Evolutionary conservation across 2,329 filamentous ascomycete species (phyloP).

Genomic region (Penicillium sp.): DNA sequence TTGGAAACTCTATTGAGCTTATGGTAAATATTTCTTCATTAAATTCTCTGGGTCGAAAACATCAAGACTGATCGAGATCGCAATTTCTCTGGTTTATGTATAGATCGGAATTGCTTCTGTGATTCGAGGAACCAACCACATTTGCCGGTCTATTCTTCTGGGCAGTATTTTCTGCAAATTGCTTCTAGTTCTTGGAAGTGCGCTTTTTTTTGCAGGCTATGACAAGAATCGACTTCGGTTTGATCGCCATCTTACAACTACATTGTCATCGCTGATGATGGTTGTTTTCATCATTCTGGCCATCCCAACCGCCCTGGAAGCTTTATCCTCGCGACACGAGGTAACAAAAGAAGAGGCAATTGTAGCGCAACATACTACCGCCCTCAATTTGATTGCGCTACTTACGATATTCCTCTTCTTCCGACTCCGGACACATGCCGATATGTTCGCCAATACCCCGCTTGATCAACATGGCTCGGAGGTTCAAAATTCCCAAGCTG

Average conservation of each 20-base stretch:
- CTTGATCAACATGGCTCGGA: conserved; percentile 1
- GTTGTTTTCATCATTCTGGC: conserved; percentile 22
- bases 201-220: conserved; percentile 19
- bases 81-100: not conserved
- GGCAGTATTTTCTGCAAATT: conserved; percentile 85
- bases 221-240: conserved; percentile 21
- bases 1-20: conserved; percentile 82
- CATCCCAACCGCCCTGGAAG: conserved; percentile 21
- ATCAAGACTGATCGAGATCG: not conserved
- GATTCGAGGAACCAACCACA: conserved; percentile 68
- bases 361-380: conserved; percentile 11
- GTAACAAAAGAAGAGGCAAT: conserved; percentile 12
- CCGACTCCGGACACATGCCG: conserved; percentile 18
- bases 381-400: conserved; percentile 14
- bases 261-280: conserved; percentile 26
- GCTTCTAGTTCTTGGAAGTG: conserved; percentile 58
- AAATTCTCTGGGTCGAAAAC: not conserved
- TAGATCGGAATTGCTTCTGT: conserved; percentile 67
- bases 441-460: conserved; percentile 19
- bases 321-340: conserved; percentile 17
- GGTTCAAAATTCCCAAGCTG: not conserved
- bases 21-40: conserved; percentile 61
- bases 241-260: conserved; percentile 22
- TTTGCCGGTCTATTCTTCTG: conserved; percentile 84
- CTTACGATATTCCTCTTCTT: conserved; percentile 19